Evolutionary conservation across 2,329 filamentous ascomycete genomes (phyloP).

Genomic region (Colletotrichum falcatum): DNA sequence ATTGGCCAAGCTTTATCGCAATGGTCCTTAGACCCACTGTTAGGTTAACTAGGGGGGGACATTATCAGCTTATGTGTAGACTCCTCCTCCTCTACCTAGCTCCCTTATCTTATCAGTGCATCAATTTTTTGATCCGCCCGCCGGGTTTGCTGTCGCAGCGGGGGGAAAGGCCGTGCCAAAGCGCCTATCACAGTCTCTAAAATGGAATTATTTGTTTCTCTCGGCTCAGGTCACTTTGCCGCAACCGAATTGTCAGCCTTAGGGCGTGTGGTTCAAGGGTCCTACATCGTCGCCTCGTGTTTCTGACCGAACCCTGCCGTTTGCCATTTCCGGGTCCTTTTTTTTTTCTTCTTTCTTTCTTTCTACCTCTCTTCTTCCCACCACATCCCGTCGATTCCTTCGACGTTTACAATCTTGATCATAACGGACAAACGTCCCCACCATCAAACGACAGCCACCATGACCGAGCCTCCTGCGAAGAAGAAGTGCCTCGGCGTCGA

Average conservation of each 20-base stretch:
- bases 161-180: conserved; percentile 22
- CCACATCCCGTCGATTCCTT: not conserved
- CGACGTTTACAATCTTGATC: not conserved
- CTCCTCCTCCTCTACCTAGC: not conserved
- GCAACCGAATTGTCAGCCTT: conserved; percentile 20
- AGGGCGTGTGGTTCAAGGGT: conserved; percentile 20
- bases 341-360: not conserved
- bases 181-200: conserved; percentile 34
- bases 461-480: conserved; percentile 65
- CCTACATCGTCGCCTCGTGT: conserved; percentile 22
- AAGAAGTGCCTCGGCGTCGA: conserved; percentile 84
- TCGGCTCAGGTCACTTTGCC: conserved; percentile 36
- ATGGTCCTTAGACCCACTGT: not conserved
- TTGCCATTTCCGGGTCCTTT: not conserved
- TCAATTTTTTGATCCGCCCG: conserved; percentile 6
- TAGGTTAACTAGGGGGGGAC: not conserved
- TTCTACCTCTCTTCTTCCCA: not conserved
- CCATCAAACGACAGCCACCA: conserved; percentile 46
- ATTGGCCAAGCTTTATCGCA: too few relatives aligned
- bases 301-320: conserved; percentile 7
- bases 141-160: conserved; percentile 6
- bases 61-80: not conserved
- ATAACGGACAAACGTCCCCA: not conserved
- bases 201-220: conserved; percentile 25
- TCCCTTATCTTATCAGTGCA: conserved; percentile 11